Base-by-base conservation (phyloP, 805 yeast species). In the Candida ponderosae region DNA sequence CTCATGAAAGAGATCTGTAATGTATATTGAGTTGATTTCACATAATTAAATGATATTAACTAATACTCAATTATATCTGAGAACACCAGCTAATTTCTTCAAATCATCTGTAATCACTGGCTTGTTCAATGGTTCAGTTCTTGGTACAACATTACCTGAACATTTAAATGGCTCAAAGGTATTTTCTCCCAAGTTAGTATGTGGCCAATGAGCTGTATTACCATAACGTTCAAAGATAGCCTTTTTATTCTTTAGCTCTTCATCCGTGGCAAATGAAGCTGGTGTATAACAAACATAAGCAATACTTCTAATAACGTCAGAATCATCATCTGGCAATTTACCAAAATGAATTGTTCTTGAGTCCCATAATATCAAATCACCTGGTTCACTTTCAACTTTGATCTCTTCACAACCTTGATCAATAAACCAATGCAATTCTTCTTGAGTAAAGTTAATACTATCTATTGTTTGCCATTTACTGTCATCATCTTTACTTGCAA, bases 331-430 rank as follows among this genome's bases (percentile, higher is more conserved):
- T 23, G 61, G 63, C 20, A 47, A 50, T 29, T 40, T 47, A 15
- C 63, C 62, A 48, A 54, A 57, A 40, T 58, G 64, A 21, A 48
- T 38, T 3, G 47, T 40, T 47, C 62, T 48, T 9, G 64, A 58
- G 37, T 58, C 64, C 64, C 64, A 59, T 6, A 59, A 21, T 28
- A 60, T 55, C 37, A 59, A 41, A 42, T 60, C 65, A 32, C 65
- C 65, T 6, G 61, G 57, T 38, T 57, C 59, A 27, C 51, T 56
- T 11, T 49, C 41, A 5, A 59, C 42, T 43, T 56, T 59, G 26
- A 50, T 28, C 28, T 49, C 48, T 33, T 58, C 54, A 34, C 56
- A 48, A 15, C 60, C 60, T 23, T 46, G 43, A n/a, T 41, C 46
- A 16, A 42, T 30, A 31, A 57, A 56, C 51, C 50, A 48, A 29